Evolutionary conservation across 441 rosid species (phyloP).

Genomic region (Pelargonium fulgidum): DNA sequence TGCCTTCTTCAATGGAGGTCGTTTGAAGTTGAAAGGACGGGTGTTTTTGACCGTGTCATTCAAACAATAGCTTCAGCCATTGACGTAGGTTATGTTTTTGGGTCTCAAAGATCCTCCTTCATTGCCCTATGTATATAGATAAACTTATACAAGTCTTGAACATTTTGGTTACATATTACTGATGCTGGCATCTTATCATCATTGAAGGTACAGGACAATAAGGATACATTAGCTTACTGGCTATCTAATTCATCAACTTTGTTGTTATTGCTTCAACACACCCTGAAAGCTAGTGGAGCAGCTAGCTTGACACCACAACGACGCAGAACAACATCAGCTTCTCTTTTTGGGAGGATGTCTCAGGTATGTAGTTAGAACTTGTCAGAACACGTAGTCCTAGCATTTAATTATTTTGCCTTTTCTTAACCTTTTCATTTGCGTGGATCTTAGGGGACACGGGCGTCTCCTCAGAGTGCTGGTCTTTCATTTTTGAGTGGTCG

Average conservation of each 20-base stretch:
- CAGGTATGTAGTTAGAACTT: slow-evolving; percentile 41
- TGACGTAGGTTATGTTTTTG: slow-evolving; percentile 49
- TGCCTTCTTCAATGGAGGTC: slow-evolving; percentile 97
- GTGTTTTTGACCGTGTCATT: slow-evolving; percentile 90
- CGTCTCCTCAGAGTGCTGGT: slow-evolving; percentile 83
- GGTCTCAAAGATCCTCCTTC: background rate
- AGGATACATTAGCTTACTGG: slow-evolving; percentile 88
- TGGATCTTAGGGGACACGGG: slow-evolving; percentile 39
- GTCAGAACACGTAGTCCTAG: too few species aligned
- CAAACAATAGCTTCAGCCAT: slow-evolving; percentile 91
- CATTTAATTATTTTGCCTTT: background rate
- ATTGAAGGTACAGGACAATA: slow-evolving; percentile 88
- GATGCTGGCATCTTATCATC: slow-evolving; percentile 21
- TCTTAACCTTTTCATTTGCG: too few species aligned
- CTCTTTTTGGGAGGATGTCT: slow-evolving; percentile 93
- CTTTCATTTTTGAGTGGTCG: slow-evolving; percentile 65
- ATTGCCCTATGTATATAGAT: background rate
- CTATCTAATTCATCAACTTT: slow-evolving; percentile 94
- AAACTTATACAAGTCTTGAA: slow-evolving; percentile 18
- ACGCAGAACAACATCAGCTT: slow-evolving; percentile 94
- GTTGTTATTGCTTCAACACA: slow-evolving; percentile 86
- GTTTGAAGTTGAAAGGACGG: slow-evolving; percentile 93
- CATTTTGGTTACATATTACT: slow-evolving; percentile 18
- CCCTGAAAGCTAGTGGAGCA: slow-evolving; percentile 94
- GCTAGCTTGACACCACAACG: slow-evolving; percentile 99